Base-by-base conservation (phyloP, 192 early-diverging fungal genomes). In the Coemansia sp. region DNA sequence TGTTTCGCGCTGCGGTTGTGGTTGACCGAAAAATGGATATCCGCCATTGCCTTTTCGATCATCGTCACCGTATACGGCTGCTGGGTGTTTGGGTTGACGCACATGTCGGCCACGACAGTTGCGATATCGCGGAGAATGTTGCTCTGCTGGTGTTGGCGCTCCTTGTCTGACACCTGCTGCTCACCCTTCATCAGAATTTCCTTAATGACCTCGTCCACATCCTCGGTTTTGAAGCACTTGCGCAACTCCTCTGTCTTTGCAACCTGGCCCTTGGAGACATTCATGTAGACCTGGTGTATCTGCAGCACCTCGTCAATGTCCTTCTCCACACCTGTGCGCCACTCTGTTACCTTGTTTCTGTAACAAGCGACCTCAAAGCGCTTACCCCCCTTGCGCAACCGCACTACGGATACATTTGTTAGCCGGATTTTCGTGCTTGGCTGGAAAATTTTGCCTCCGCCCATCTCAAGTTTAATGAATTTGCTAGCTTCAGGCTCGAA, bases 331-430 rank as follows among this genome's bases (percentile, higher is more conserved):
- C 91, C 89, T 23, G 84, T 93, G 40, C 95, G 84, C 94, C 94
- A 97, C 78, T 99, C 95, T 61, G 92, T 79, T 33, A 97, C 95
- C 76, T 99, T 98, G 85, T 98, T 99, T 74, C 97, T 97, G 83
- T 98, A 99, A 77, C 94, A 97, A 12, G 97, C 97, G 40, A 99
- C 87, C 73, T 99, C 97, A 65, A 98, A 99, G 33, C 97, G 88
- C 77, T 95, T 97, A 40, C 97, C 97, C 30, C 95, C 95, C 81
- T 96, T 97, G 67, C 92, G 91, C 61, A 97, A 82, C 42, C 94
- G 92, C 18, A 99, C 97, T 37, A 97, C 75, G 8, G 95, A 95
- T 51, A 99, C 95, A 72, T 99, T 99, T 49, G 97, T 97, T 45
- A 99, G 82, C 56, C 90, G 90, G 66, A 87, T 84, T 42, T 82